Evolutionary conservation across 108 stramenopile species (phyloP).

Genomic region (Ochromonas danica): DNA sequence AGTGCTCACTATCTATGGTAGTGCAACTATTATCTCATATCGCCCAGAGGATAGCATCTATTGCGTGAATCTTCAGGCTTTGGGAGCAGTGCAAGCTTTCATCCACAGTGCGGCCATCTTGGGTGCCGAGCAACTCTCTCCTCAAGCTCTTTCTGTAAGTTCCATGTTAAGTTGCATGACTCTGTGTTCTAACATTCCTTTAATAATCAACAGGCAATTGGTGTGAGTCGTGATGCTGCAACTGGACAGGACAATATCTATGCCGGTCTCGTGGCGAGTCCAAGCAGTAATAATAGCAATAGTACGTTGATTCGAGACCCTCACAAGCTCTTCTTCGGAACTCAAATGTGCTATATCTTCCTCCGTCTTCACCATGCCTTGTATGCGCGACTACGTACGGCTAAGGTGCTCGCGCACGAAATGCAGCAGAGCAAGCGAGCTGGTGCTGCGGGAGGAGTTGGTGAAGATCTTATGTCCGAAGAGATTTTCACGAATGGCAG

Average conservation of each 20-base stretch:
- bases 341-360: slow-evolving; percentile 48
- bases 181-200: too few species aligned
- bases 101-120: not conserved
- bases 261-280: not conserved
- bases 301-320: not conserved
- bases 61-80: not conserved
- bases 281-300: too few species aligned
- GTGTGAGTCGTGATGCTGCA: not conserved
- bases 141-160: slow-evolving; percentile 1
- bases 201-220: slow-evolving; percentile 1
- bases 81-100: not conserved
- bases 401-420: slow-evolving; percentile 38
- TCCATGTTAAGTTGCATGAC: too few species aligned
- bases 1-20: slow-evolving; percentile 9
- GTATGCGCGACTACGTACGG: slow-evolving; percentile 43
- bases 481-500: too few species aligned
- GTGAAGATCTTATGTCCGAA: too few species aligned
- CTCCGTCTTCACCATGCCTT: slow-evolving; percentile 56
- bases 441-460: too few species aligned
- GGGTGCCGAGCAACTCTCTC: slow-evolving; percentile 20
- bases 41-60: not conserved
- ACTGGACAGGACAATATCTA: not conserved
- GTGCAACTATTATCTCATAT: not conserved
- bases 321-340: slow-evolving; percentile 1
- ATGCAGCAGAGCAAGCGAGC: slow-evolving; percentile 2